These are phyloP conservation scores for Penicillium sp. DNA, from an alignment of 2,329 filamentous ascomycete species.

Conservation along the genomic window DNA sequence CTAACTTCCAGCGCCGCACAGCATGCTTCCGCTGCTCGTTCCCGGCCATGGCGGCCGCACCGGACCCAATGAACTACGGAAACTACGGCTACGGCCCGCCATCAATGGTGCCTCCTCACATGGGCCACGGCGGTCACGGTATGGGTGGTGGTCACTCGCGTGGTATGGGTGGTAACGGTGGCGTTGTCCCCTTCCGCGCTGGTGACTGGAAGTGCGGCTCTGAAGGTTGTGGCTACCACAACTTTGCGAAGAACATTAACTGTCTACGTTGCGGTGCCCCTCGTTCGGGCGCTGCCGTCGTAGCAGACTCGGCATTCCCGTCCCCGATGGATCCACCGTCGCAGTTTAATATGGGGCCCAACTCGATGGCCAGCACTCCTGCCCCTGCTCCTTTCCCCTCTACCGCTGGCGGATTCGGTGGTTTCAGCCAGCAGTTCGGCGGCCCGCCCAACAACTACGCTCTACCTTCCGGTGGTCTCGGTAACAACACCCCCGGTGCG, in stretches of 20 bases:
- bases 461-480: conserved; percentile 74
- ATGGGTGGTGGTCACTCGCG: conserved; percentile 53
- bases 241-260: conserved; percentile 99
- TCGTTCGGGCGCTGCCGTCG: conserved; percentile 87
- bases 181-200: conserved; percentile 92
- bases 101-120: conserved; percentile 76
- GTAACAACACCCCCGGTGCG: conserved; percentile 66
- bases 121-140: conserved; percentile 58
- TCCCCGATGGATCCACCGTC: conserved; percentile 84
- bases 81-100: conserved; percentile 61
- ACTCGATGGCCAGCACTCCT: conserved; percentile 79
- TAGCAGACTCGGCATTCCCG: conserved; percentile 88
- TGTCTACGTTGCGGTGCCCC: conserved; percentile 95
- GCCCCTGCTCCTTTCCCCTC: conserved; percentile 74
- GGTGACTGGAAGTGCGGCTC: conserved; percentile 99
- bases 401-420: conserved; percentile 65
- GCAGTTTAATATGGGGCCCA: conserved; percentile 79
- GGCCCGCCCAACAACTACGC: conserved; percentile 80
- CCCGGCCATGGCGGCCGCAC: conserved; percentile 82
- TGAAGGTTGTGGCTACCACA: conserved; percentile 96
- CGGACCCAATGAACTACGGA: conserved; percentile 70
- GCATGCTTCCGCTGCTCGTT: conserved; percentile 99
- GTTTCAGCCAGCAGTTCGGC: conserved; percentile 74
- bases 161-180: conserved; percentile 69
- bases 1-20: conserved; percentile 97